phyloP scores from a whole-genome alignment of 2,329 filamentous ascomycete species.

The Dendryphion nanum region DNA sequence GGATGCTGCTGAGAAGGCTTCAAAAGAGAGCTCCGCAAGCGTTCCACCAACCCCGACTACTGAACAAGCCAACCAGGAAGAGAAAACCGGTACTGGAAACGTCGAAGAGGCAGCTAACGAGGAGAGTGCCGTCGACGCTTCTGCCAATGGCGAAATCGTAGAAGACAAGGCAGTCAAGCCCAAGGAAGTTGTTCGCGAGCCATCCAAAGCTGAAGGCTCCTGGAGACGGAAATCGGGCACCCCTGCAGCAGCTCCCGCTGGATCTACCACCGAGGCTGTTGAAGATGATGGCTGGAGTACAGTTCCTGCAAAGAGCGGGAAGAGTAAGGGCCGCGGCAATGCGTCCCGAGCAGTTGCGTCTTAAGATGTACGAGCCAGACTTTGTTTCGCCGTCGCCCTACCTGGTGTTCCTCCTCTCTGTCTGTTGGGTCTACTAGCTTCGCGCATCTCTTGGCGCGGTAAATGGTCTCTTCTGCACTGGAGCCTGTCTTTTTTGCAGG shows the following conservation, averaged over 20 bases:
- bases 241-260: slow-evolving; percentile 30
- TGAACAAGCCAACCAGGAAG: slow-evolving; percentile 37
- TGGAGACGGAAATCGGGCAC: slow-evolving; percentile 39
- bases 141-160: slow-evolving; percentile 52
- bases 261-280: slow-evolving; percentile 45
- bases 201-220: slow-evolving; percentile 39
- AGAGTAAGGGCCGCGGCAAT: slow-evolving; percentile 31
- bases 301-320: slow-evolving; percentile 46
- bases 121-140: slow-evolving; percentile 43
- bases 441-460: slow-evolving; percentile 23
- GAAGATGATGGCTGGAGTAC: slow-evolving; percentile 57
- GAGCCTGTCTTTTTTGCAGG: slow-evolving; percentile 19
- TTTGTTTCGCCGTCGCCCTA: no score
- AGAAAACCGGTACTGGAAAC: slow-evolving; percentile 49
- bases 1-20: slow-evolving; percentile 58
- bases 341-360: slow-evolving; percentile 48
- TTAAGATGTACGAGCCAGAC: slow-evolving; percentile 30
- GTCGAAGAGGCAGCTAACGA: slow-evolving; percentile 49
- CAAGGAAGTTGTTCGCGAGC: slow-evolving; percentile 52
- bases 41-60: slow-evolving; percentile 21
- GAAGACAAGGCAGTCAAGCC: slow-evolving; percentile 56
- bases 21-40: slow-evolving; percentile 50
- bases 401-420: not conserved
- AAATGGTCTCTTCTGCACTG: slow-evolving; percentile 16
- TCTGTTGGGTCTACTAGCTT: slow-evolving; percentile 18